phyloP scores from a whole-genome alignment of 305 asterid species.

The Fraxinus velutina region DNA sequence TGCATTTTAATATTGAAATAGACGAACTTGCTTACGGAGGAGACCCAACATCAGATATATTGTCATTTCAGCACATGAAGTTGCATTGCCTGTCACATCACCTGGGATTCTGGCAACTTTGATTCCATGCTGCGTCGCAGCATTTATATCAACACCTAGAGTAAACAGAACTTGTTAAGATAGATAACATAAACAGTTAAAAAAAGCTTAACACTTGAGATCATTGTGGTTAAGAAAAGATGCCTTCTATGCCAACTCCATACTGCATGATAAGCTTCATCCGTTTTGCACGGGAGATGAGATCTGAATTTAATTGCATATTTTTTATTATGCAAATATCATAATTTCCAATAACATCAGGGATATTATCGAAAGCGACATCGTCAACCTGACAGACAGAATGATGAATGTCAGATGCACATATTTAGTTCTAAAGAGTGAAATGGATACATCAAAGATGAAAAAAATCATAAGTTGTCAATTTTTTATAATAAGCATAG shows the following conservation, averaged over 20 bases:
- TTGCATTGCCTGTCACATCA: constrained; percentile 72
- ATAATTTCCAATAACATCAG: constrained; percentile 59
- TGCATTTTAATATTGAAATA: constrained; percentile 21
- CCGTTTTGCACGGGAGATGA: constrained; percentile 62
- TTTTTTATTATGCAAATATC: constrained; percentile 70
- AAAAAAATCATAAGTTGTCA: background rate
- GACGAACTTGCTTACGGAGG: constrained; percentile 91
- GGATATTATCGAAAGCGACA: constrained; percentile 55
- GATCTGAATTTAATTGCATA: constrained; percentile 58
- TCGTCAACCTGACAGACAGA: constrained; percentile 63
- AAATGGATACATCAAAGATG: background rate
- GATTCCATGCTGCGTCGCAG: constrained; percentile 81
- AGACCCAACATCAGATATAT: constrained; percentile 85
- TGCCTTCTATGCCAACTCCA: constrained; percentile 95
- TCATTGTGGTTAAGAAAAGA: constrained; percentile 18
- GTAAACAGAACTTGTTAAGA: background rate
- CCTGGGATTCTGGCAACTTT: constrained; percentile 90
- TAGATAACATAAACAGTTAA: background rate
- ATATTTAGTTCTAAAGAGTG: background rate
- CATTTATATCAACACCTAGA: constrained; percentile 68
- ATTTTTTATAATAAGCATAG: background rate
- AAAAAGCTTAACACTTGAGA: constrained; percentile 3
- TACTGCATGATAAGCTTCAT: constrained; percentile 94
- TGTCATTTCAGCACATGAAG: constrained; percentile 96
- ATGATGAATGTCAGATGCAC: background rate